Conservation (phyloP, 805 yeast genomes). For the Teunomyces gatunensis region DNA sequence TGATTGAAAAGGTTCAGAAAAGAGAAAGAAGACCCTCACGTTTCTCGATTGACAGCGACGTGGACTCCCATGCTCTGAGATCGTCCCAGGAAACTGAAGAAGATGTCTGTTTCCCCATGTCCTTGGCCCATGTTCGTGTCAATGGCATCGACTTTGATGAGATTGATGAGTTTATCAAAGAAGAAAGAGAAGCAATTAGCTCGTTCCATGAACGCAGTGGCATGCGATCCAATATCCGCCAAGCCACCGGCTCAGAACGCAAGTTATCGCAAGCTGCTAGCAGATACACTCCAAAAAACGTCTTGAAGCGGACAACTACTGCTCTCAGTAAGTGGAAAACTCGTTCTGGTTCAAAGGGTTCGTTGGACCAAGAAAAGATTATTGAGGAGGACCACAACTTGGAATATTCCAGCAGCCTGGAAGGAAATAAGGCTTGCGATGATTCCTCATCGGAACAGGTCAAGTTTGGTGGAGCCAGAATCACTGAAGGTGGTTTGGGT, state of each 20-base stretch:
- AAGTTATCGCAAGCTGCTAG: constrained; percentile 45
- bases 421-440: constrained; percentile 9
- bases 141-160: constrained; percentile 91
- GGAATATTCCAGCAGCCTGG: constrained; percentile 13
- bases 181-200: constrained; percentile 49
- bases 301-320: constrained; percentile 16
- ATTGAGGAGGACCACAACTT: constrained; percentile 22
- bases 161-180: constrained; percentile 74
- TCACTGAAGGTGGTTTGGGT: constrained; percentile 23
- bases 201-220: constrained; percentile 18
- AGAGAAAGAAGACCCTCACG: constrained; percentile 35
- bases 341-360: neutral
- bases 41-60: constrained; percentile 55
- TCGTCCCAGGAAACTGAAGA: constrained; percentile 91
- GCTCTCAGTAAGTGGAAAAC: constrained; percentile 1
- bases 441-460: constrained; percentile 32
- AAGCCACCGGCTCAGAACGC: neutral
- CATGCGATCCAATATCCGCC: neutral
- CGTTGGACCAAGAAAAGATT: neutral
- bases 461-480: constrained; percentile 38
- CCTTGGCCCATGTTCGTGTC: constrained; percentile 63
- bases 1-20: constrained; percentile 7
- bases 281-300: constrained; percentile 57
- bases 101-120: constrained; percentile 98
- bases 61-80: constrained; percentile 70